phyloP scores from a whole-genome alignment of 2,329 filamentous ascomycete genomes.

The Cordyceps militaris region DNA sequence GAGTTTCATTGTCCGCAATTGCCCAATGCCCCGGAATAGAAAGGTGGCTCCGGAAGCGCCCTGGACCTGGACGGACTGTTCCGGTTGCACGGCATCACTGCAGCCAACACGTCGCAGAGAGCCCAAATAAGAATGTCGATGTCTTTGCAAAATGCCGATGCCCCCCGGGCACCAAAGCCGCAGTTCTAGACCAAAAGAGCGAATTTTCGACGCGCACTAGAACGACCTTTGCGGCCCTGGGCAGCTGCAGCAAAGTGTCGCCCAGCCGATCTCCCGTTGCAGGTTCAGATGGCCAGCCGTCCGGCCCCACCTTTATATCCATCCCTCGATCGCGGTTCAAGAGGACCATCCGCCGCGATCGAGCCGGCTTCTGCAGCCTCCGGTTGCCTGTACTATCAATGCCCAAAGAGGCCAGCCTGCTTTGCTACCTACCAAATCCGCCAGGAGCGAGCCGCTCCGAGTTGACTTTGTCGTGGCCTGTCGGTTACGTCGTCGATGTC shows the following conservation, averaged over 20 bases:
- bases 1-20: too few species aligned
- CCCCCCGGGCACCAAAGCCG: not conserved
- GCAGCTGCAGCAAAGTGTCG: not conserved
- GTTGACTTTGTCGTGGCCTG: not conserved
- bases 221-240: not conserved
- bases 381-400: not conserved
- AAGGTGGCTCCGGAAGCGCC: too few species aligned
- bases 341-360: not conserved
- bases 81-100: not conserved
- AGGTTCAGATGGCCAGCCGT: constrained; percentile 1
- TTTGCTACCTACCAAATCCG: too few species aligned
- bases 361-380: not conserved
- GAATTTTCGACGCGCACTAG: not conserved
- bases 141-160: constrained; percentile 4
- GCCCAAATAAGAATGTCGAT: not conserved
- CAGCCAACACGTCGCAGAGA: not conserved
- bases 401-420: too few species aligned
- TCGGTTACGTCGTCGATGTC: constrained; percentile 3
- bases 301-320: not conserved
- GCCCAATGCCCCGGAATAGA: too few species aligned
- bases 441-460: not conserved
- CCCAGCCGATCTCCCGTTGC: constrained; percentile 6
- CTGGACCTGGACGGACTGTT: not conserved
- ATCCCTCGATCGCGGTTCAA: constrained; percentile 8
- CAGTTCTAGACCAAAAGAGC: not conserved